A percentile compares a stretch with the other conserved stretches of the same genome.
These are phyloP conservation scores for Sugiyamaella castrensis DNA, from an alignment of 1,139 yeast genomes.

Conservation along the genomic window DNA sequence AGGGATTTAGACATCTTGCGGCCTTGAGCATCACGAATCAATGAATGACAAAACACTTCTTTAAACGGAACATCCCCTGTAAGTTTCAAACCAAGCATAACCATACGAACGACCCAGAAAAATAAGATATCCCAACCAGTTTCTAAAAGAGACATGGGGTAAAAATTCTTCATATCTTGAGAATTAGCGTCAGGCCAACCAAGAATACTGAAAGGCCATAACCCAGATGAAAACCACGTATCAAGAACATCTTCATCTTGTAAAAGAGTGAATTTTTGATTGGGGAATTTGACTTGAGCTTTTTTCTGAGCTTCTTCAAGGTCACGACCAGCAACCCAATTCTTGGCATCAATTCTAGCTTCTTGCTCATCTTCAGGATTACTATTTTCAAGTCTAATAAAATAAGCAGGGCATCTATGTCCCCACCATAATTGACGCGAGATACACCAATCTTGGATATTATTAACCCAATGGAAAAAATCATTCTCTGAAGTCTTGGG, in stretches of 20 bases:
- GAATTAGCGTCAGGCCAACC: slow-evolving; percentile 85
- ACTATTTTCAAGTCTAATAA: slow-evolving; percentile 74
- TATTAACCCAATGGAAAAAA: slow-evolving; percentile 93
- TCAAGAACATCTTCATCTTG: slow-evolving; percentile 98
- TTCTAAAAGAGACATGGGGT: slow-evolving; percentile 91
- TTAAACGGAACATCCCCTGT: slow-evolving; percentile 91
- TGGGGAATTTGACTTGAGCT: slow-evolving; percentile 73
- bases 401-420: slow-evolving; percentile 96
- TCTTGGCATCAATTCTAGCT: slow-evolving; percentile 65
- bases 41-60: slow-evolving; percentile 97
- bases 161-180: slow-evolving; percentile 69
- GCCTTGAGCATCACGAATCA: slow-evolving; percentile 98
- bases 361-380: slow-evolving; percentile 38
- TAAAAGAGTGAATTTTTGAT: slow-evolving; percentile 65
- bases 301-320: slow-evolving; percentile 79
- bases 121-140: slow-evolving; percentile 99
- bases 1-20: slow-evolving; percentile 97
- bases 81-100: slow-evolving; percentile 82
- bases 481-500: slow-evolving; percentile 92
- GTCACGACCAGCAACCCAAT: slow-evolving; percentile 90
- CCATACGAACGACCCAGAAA: slow-evolving; percentile 99
- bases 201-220: slow-evolving; percentile 95
- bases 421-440: slow-evolving; percentile 99
- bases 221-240: slow-evolving; percentile 97
- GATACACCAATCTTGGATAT: slow-evolving; percentile 99